Base-by-base conservation (phyloP, 2,329 filamentous ascomycete genomes). In the Alternaria atra region DNA sequence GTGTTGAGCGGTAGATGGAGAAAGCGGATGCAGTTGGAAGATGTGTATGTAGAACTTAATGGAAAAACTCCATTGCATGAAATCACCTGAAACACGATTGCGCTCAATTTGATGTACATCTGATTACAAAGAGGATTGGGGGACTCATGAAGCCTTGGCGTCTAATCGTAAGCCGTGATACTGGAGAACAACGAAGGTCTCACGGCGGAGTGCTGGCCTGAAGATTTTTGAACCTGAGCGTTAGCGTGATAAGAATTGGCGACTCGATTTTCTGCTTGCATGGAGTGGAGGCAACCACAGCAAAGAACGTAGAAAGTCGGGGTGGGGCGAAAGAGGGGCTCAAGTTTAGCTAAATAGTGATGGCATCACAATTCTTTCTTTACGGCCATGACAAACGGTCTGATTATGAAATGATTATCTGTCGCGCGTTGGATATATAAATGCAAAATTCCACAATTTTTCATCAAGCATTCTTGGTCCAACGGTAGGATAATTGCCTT, bases 401-500 rank as follows among this genome's bases (percentile, higher is more conserved):
- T 34, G 6, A 0, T 10, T n/a, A n/a, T n/a, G n/a, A n/a, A n/a
- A n/a, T n/a, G n/a, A n/a, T n/a, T n/a, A n/a, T n/a, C n/a, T n/a
- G n/a, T n/a, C n/a, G n/a, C n/a, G n/a, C n/a, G n/a, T n/a, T n/a
- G n/a, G n/a, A n/a, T n/a, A n/a, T n/a, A n/a, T n/a, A n/a, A n/a
- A n/a, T n/a, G n/a, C n/a, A n/a, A n/a, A n/a, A n/a, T n/a, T n/a
- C n/a, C n/a, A n/a, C n/a, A n/a, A n/a, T n/a, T n/a, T 42, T 47
- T 27, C 56, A 59, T 59, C 56, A 59, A 59, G 60, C 60, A 63
- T 63, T 54, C 60, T 63, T 63, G 60, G 60, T 67, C 62, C 62
- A 67, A 63, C 62, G 62, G 65, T 67, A 67, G 62, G 62, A 67
- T 67, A 67, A 67, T 65, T 67, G 65, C 65, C 65, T 67, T 67